A percentile compares a stretch with the other conserved stretches of the same genome.
These are phyloP conservation scores for Ottelia alismoides DNA, from an alignment of 106 monocot species.

Conservation along the genomic window DNA sequence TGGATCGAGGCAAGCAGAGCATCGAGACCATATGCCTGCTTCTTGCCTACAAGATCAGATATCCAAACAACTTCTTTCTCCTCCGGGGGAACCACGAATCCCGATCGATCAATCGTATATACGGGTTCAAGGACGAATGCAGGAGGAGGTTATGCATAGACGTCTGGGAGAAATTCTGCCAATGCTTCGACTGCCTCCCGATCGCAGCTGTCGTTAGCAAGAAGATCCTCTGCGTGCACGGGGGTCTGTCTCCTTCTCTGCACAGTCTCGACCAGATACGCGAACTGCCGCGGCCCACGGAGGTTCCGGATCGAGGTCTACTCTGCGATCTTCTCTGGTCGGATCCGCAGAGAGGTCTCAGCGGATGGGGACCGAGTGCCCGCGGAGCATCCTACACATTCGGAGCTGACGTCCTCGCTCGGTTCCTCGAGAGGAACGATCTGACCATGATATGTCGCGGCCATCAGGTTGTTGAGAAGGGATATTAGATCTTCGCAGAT, in stretches of 20 bases:
- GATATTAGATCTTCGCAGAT: not conserved
- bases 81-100: conserved; percentile 40
- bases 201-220: conserved; percentile 31
- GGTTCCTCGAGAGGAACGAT: conserved; percentile 34
- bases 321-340: conserved; percentile 51
- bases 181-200: conserved; percentile 47
- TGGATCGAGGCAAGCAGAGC: conserved; percentile 33
- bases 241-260: conserved; percentile 41
- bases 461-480: conserved; percentile 11
- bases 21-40: conserved; percentile 52
- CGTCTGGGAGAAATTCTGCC: conserved; percentile 33
- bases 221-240: conserved; percentile 47
- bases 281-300: conserved; percentile 23
- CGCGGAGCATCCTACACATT: conserved; percentile 36
- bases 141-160: conserved; percentile 27
- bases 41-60: conserved; percentile 41
- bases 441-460: conserved; percentile 42
- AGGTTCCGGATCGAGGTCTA: conserved; percentile 36
- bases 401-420: conserved; percentile 27
- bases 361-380: conserved; percentile 28
- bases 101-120: conserved; percentile 25
- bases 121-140: conserved; percentile 50
- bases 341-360: conserved; percentile 26
- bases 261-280: conserved; percentile 34
- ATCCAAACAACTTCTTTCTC: conserved; percentile 40